Evolutionary conservation across 2,329 filamentous ascomycete species (phyloP), one percentile per base, ranked within the genome.

Genomic region (Sporothrix brasiliensis): DNA sequence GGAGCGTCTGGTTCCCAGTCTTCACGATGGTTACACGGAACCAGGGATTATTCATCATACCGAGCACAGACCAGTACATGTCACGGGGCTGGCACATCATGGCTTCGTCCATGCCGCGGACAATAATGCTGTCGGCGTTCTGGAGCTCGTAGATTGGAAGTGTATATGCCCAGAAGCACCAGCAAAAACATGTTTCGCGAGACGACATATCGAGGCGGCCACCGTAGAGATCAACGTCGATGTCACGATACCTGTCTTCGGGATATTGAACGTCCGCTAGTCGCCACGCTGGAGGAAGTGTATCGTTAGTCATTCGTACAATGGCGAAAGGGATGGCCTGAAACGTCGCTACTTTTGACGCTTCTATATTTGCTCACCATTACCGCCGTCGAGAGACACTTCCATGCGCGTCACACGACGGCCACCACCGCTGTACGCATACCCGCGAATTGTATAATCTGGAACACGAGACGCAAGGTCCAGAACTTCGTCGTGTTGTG

Each of bases 31-130:
- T 87, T 0, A 97, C 86, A 5, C 94, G 86, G 79, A 91, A 97
- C 94, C 94, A 97, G 0, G 92, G 92, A 75, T 97, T 97, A 80
- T 97, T 97, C 94, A 97, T 97, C 94, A 97, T 97, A 0, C 94
- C 93, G 52, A 97, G 82, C 2, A 97, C 93, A 72, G 89, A 93
- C 94, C 94, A 97, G 81, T 97, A 97, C 92, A 97, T 95, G 76
- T 97, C 94, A 72, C 92, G 86, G 4, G 94, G 94, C 78, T 97
- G 93, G 0, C 92, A 83, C 79, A 91, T 92, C 87, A 97, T 90
- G 69, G 90, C 87, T 74, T 97, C 94, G 75, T 97, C 94, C 93
- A 97, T 97, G 4, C 90, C 91, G 58, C 94, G 86, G 5, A 97
- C 89, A 76, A 96, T 85, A 50, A 97, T 88, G 75, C 93, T 92